Evolutionary conservation across 257 asterid species (phyloP).

Genomic region (Avicennia marina): DNA sequence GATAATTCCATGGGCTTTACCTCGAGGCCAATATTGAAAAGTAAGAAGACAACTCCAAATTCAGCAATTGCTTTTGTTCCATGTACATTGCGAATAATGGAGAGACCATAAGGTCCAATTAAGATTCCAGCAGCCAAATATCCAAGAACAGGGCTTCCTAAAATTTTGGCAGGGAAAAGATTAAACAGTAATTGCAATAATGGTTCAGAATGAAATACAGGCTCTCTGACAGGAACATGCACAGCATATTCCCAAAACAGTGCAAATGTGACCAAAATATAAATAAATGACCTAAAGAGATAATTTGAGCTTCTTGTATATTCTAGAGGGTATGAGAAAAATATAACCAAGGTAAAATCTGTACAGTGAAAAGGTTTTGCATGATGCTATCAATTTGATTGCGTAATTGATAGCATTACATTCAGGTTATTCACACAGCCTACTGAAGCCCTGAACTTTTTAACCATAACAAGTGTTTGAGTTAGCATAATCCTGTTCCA

Average conservation of each 20-base stretch:
- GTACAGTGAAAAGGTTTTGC: too few relatives aligned
- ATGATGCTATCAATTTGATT: too few relatives aligned
- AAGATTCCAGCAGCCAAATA: slow-evolving; percentile 98
- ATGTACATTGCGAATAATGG: slow-evolving; percentile 96
- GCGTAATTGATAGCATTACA: too few relatives aligned
- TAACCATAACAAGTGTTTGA: too few relatives aligned
- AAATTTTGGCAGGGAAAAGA: slow-evolving; percentile 26
- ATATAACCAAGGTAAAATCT: too few relatives aligned
- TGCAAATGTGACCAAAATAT: not conserved
- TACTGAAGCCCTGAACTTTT: too few relatives aligned
- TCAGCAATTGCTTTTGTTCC: slow-evolving; percentile 98
- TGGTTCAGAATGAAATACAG: slow-evolving; percentile 6
- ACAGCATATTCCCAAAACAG: not conserved
- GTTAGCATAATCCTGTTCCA: slow-evolving; percentile 3
- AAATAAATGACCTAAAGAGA: not conserved
- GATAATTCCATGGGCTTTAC: slow-evolving; percentile 31
- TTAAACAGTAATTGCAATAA: slow-evolving; percentile 11
- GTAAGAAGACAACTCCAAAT: slow-evolving; percentile 97
- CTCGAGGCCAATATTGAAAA: slow-evolving; percentile 99
- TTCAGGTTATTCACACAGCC: too few relatives aligned
- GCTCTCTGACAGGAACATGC: too few relatives aligned
- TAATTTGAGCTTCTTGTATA: too few relatives aligned
- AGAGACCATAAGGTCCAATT: slow-evolving; percentile 98
- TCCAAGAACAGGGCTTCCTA: slow-evolving; percentile 99
- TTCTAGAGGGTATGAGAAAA: too few relatives aligned